Conservation (phyloP, 495 filamentous ascomycete species). For the Aspergillus indologenus region DNA sequence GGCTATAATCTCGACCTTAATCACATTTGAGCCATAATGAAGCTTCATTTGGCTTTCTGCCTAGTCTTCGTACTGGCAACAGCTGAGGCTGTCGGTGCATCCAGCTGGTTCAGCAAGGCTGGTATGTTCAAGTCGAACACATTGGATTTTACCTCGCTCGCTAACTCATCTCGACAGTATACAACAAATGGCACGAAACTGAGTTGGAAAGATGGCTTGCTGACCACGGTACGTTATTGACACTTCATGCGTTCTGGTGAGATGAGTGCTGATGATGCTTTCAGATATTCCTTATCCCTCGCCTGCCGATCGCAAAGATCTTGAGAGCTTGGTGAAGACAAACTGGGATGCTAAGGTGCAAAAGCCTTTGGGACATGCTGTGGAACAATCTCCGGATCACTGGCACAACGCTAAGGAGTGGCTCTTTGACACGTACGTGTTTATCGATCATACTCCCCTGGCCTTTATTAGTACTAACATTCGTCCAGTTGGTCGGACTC, state of each 20-base stretch:
- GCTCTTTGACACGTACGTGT: constrained; percentile 85
- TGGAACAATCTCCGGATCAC: constrained; percentile 67
- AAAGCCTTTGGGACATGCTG: constrained; percentile 69
- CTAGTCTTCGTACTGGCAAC: constrained; percentile 67
- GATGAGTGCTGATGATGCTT: constrained; percentile 11
- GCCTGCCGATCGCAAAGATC: constrained; percentile 80
- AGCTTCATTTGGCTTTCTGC: constrained; percentile 62
- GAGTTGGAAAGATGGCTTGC: constrained; percentile 97
- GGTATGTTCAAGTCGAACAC: constrained; percentile 51
- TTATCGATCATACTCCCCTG: not conserved
- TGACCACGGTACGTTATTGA: constrained; percentile 61
- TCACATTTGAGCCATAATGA: constrained; percentile 54
- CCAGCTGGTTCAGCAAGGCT: constrained; percentile 78
- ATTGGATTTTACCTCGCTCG: not conserved
- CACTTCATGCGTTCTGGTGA: not conserved
- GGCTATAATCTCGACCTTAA: not conserved
- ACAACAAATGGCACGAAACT: constrained; percentile 98
- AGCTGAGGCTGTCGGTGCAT: constrained; percentile 62
- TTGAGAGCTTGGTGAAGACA: constrained; percentile 77
- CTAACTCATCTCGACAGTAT: constrained; percentile 52
- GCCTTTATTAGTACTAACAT: constrained; percentile 21
- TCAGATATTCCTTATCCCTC: constrained; percentile 76
- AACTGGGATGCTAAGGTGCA: constrained; percentile 78
- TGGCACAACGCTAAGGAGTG: constrained; percentile 76
- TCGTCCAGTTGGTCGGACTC: constrained; percentile 70